Base-by-base conservation (phyloP, 2,329 filamentous ascomycete species). In the Trichocomaceae sp. region DNA sequence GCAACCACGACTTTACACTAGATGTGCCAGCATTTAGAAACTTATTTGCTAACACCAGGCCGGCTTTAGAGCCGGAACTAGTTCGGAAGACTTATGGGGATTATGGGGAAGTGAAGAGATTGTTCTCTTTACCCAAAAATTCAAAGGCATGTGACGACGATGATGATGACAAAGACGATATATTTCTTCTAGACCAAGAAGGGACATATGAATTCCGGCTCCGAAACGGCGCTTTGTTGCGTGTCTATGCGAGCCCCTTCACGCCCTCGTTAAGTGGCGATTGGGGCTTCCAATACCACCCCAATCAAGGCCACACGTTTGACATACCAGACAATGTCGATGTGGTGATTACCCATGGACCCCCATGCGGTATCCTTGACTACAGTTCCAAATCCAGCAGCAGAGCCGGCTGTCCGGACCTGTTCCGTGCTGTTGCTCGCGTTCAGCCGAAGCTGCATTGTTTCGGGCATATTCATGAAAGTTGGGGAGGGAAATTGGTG, bases 401-500 rank as follows among this genome's bases (percentile, higher is more conserved):
- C 22, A 62, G 64, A 35, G 66, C 66, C 26, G 71, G 70, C 4
- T 72, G 68, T 52, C 56, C 63, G 5, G 12, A 59, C 37, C 60
- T 72, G 7, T 72, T 72, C 50, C 53, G 49, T 22, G 65, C 64
- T 46, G 47, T 72, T 48, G 63, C 66, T n/a, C 61, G 59, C 45
- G 57, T 62, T 6, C 58, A 67, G 48, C 70, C 70, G 6, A 64
- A 59, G 0, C 56, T 74, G 55, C 72, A 74, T 57, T 74, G 69
- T 53, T 74, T 74, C 56, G 70, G 71, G 15, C 71, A 74, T 48
- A 72, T 73, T 13, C 67, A 72, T 61, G 78, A 82, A 59, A 76
- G 72, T 0, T 85, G 81, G 79, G 83, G 83, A 2, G 77, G 74
- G 0, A 78, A 76, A 51, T 57, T 80, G 2, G 75, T 82, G 0